phyloP scores from a whole-genome alignment of 495 filamentous ascomycete species.

The Extremus antarcticus region DNA sequence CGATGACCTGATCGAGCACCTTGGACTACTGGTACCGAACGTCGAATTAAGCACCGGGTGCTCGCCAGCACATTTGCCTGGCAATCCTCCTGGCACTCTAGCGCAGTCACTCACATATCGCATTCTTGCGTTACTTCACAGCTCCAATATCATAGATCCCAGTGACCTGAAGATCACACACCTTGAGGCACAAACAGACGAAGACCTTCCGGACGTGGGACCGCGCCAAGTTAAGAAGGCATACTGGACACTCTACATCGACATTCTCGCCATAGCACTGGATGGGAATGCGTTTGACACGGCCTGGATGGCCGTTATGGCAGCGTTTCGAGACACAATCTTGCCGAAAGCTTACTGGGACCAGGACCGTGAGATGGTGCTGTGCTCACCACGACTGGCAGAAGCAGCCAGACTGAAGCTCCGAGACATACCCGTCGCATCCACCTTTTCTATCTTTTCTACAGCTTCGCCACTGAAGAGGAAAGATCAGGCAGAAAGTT shows the following conservation, averaged over 20 bases:
- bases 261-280: constrained; percentile 77
- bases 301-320: constrained; percentile 72
- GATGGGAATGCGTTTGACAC: constrained; percentile 87
- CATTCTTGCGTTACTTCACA: constrained; percentile 62
- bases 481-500: constrained; percentile 40
- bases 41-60: constrained; percentile 83
- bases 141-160: constrained; percentile 47
- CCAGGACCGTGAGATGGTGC: constrained; percentile 59
- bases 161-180: constrained; percentile 62
- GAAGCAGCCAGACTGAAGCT: constrained; percentile 44
- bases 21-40: constrained; percentile 81
- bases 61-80: constrained; percentile 72
- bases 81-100: constrained; percentile 56
- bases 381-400: constrained; percentile 53
- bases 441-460: constrained; percentile 59
- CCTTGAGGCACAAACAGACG: constrained; percentile 35
- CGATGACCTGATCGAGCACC: constrained; percentile 34
- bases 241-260: constrained; percentile 91
- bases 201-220: constrained; percentile 33
- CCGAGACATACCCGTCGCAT: constrained; percentile 53
- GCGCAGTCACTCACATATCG: constrained; percentile 77
- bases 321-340: constrained; percentile 67
- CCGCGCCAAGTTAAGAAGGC: constrained; percentile 49
- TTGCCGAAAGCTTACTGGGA: constrained; percentile 84
- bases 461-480: constrained; percentile 32